These are phyloP conservation scores for Hibiscus trionum DNA, from an alignment of 345 rosid genomes.

Conservation along the genomic window DNA sequence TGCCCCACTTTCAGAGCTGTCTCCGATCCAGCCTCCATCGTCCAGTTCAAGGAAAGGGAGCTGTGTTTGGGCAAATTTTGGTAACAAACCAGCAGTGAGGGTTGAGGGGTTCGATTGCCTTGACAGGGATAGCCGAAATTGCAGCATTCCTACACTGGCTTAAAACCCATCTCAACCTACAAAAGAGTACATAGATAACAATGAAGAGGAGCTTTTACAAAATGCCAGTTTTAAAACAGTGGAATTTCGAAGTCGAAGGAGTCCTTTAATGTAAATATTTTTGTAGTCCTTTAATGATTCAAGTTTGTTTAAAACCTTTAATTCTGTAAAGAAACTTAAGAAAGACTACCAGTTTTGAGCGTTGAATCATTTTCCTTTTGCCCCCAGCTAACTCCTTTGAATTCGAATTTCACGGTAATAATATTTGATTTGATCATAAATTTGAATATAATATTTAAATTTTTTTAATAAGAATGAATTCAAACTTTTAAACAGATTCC, in stretches of 20 bases:
- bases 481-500: too few species aligned
- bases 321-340: too few species aligned
- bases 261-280: slow-evolving; percentile 36
- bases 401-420: too few species aligned
- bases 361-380: too few species aligned
- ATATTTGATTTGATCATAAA: too few species aligned
- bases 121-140: slow-evolving; percentile 65
- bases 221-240: slow-evolving; percentile 1
- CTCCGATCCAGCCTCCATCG: slow-evolving; percentile 34
- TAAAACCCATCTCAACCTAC: slow-evolving; percentile 18
- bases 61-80: slow-evolving; percentile 62
- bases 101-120: slow-evolving; percentile 93
- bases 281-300: not conserved
- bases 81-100: slow-evolving; percentile 73
- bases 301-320: too few species aligned
- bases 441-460: too few species aligned
- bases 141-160: slow-evolving; percentile 84
- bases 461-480: too few species aligned
- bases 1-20: slow-evolving; percentile 28
- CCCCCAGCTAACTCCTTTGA: too few species aligned
- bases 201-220: not conserved
- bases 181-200: slow-evolving; percentile 22
- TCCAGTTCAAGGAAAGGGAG: slow-evolving; percentile 60
- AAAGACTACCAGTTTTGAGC: too few species aligned
- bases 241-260: slow-evolving; percentile 24